These are phyloP conservation scores for Barnettozyma salicaria DNA, from an alignment of 805 yeast genomes.

Conservation along the genomic window DNA sequence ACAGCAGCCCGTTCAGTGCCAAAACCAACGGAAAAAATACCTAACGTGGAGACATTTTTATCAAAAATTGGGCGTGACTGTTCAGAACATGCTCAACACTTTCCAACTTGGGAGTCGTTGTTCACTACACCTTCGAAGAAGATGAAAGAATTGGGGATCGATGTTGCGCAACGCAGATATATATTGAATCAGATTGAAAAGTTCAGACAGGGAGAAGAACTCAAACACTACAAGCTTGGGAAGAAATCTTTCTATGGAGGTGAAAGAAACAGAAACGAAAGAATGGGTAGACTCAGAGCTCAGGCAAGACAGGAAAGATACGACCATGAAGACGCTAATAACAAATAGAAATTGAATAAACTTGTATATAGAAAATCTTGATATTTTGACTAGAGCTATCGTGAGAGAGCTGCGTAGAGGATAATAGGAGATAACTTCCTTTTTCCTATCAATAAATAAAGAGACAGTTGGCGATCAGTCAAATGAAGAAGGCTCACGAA, in stretches of 20 bases:
- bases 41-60: constrained; percentile 71
- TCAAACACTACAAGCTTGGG: constrained; percentile 56
- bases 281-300: constrained; percentile 52
- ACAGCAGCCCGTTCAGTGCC: constrained; percentile 29
- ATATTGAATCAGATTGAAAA: constrained; percentile 68
- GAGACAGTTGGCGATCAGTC: no score
- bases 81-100: constrained; percentile 57
- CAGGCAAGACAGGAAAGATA: constrained; percentile 29
- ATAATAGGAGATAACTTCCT: no score
- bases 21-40: constrained; percentile 45
- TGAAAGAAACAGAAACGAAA: constrained; percentile 70
- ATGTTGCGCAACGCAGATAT: constrained; percentile 64
- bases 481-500: no score
- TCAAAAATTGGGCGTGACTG: constrained; percentile 73
- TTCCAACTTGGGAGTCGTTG: constrained; percentile 67
- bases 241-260: constrained; percentile 77
- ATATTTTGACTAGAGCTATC: no score
- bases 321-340: constrained; percentile 23
- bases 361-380: no score
- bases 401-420: no score
- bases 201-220: constrained; percentile 48
- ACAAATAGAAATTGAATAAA: constrained; percentile 6
- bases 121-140: constrained; percentile 47
- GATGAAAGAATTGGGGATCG: constrained; percentile 75
- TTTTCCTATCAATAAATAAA: no score